Conservation (phyloP, 768 basidiomycete genomes). For the Mycena rosella region DNA sequence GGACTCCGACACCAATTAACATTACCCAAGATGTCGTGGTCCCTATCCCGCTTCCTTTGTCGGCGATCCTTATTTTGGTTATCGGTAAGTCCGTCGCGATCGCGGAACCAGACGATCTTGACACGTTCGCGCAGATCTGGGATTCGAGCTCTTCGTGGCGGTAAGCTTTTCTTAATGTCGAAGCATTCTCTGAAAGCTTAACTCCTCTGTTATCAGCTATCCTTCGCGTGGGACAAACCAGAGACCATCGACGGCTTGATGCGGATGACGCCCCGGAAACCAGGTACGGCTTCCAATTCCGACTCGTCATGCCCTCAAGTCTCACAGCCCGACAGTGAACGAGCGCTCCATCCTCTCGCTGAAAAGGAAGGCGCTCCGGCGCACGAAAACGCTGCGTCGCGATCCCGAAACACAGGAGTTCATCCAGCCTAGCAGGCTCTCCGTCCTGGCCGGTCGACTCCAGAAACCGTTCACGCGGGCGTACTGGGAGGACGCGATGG, state of each 20-base stretch:
- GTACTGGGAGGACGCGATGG: constrained; percentile 72
- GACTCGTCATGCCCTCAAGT: background rate
- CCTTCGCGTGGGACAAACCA: constrained; percentile 81
- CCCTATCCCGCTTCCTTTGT: constrained; percentile 73
- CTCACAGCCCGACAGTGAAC: constrained; percentile 56
- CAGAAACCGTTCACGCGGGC: constrained; percentile 66
- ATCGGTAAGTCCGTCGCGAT: constrained; percentile 61
- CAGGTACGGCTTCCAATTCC: constrained; percentile 53
- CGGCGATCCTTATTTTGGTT: constrained; percentile 78
- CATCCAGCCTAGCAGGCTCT: constrained; percentile 57
- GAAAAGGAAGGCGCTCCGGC: constrained; percentile 69
- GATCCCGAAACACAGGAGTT: constrained; percentile 66
- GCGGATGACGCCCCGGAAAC: constrained; percentile 76
- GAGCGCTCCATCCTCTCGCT: constrained; percentile 64
- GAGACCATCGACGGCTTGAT: constrained; percentile 76
- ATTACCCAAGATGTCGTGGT: constrained; percentile 73
- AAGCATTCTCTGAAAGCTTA: background rate
- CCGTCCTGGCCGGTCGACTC: constrained; percentile 52
- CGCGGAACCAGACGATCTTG: background rate
- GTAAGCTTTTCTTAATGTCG: constrained; percentile 51
- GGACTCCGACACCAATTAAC: constrained; percentile 11
- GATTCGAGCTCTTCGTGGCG: constrained; percentile 76
- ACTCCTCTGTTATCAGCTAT: constrained; percentile 56
- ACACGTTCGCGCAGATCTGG: constrained; percentile 63
- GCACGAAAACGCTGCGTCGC: constrained; percentile 64